Conservation (phyloP, 306 rosid genomes). For the Albizia julibrissin region DNA sequence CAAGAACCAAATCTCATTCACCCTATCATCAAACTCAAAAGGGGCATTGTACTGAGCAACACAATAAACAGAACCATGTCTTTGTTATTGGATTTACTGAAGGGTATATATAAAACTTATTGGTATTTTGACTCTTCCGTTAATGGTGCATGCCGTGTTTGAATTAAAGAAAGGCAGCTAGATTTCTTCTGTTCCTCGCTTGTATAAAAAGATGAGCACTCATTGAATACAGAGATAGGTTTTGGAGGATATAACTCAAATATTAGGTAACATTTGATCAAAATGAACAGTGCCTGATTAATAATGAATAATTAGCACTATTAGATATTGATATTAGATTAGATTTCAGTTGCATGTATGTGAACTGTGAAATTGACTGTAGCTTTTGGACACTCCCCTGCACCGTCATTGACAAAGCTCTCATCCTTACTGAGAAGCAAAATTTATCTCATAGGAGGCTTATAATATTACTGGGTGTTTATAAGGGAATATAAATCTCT, state of each 20-base stretch:
- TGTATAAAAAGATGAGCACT: not conserved
- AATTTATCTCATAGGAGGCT: not conserved
- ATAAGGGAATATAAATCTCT: not conserved
- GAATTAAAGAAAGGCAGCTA: not conserved
- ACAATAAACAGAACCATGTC: slow-evolving; percentile 47
- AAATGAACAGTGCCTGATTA: not conserved
- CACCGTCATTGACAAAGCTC: not conserved
- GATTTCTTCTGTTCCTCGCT: not conserved
- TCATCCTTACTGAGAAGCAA: not conserved
- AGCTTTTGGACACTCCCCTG: not conserved
- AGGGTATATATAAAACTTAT: no score
- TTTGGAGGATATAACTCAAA: not conserved
- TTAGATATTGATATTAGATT: not conserved
- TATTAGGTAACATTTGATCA: not conserved
- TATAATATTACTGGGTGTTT: not conserved
- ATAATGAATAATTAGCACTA: not conserved
- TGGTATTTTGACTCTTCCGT: not conserved
- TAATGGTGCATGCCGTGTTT: not conserved
- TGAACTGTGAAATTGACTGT: not conserved
- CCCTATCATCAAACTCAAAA: slow-evolving; percentile 64
- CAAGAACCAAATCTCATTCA: slow-evolving; percentile 65
- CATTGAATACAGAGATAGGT: not conserved
- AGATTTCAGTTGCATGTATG: not conserved
- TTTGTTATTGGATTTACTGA: no score
- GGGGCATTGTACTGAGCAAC: slow-evolving; percentile 86